Evolutionary conservation across 1,139 yeast species (phyloP).

Genomic region (Zygosaccharomyces pseudobailii): DNA sequence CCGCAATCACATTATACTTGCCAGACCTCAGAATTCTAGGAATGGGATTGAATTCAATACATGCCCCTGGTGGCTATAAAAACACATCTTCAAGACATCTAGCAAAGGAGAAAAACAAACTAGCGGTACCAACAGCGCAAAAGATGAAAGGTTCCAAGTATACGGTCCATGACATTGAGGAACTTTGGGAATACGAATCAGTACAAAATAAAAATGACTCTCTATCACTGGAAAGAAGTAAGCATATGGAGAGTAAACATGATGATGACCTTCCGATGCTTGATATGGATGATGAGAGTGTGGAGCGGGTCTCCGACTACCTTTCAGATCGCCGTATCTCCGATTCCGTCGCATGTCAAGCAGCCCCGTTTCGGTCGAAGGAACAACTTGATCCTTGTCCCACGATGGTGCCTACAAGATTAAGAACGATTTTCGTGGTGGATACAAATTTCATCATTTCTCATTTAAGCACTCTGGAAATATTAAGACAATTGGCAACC

Average conservation of each 20-base stretch:
- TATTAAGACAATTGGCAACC: conserved; percentile 40
- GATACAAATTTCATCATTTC: conserved; percentile 78
- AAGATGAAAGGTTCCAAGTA: conserved; percentile 6
- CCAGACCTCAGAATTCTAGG: too few species aligned
- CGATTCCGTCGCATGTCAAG: not conserved
- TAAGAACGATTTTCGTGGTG: conserved; percentile 44
- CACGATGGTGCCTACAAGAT: conserved; percentile 8
- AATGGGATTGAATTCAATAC: conserved; percentile 10
- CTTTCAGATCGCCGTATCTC: conserved; percentile 32
- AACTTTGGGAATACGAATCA: not conserved
- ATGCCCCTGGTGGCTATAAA: conserved; percentile 5
- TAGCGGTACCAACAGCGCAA: not conserved
- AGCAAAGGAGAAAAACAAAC: not conserved
- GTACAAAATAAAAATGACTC: not conserved
- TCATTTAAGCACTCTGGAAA: conserved; percentile 54
- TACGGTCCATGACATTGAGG: conserved; percentile 13
- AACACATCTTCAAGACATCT: not conserved
- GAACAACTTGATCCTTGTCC: conserved; percentile 12
- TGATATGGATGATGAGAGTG: conserved; percentile 47
- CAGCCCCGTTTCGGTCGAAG: not conserved
- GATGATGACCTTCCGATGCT: conserved; percentile 49
- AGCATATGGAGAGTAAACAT: conserved; percentile 5
- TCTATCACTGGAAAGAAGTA: too few species aligned
- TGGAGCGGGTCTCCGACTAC: conserved; percentile 43
- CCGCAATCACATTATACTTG: too few species aligned